These are phyloP conservation scores for Chlamydomonas sp. DNA, from an alignment of 139 green algal species.

Conservation along the genomic window DNA sequence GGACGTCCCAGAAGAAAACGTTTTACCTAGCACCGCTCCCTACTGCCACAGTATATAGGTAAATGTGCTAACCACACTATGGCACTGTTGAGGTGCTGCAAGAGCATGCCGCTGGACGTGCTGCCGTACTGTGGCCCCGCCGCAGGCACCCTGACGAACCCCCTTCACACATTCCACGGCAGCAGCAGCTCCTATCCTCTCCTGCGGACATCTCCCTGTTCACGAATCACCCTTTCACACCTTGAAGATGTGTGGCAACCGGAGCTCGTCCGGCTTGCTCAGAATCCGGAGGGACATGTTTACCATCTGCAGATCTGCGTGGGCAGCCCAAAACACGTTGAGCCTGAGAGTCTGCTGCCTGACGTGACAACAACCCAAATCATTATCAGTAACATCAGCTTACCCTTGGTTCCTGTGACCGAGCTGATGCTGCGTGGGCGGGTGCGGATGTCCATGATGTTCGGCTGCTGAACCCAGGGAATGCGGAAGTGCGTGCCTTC, in stretches of 20 bases:
- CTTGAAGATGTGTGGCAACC: slow-evolving; percentile 91
- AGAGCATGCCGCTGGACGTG: no score
- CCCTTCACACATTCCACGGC: no score
- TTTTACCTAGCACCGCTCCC: no score
- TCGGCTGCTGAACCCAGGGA: slow-evolving; percentile 91
- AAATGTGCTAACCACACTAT: no score
- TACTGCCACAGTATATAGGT: no score
- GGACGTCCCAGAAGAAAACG: no score
- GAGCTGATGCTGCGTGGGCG: slow-evolving; percentile 94
- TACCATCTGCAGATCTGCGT: slow-evolving; percentile 98
- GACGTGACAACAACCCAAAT: slow-evolving; percentile 2
- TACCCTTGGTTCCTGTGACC: slow-evolving; percentile 98
- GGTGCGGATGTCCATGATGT: slow-evolving; percentile 97
- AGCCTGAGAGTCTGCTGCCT: background rate
- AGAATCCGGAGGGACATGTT: slow-evolving; percentile 98
- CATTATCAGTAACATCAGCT: slow-evolving; percentile 1
- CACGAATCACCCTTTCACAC: slow-evolving; percentile 39
- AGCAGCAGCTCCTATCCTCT: background rate
- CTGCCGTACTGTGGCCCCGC: no score
- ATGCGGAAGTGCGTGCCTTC: slow-evolving; percentile 96
- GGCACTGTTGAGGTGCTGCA: no score
- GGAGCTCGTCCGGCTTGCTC: slow-evolving; percentile 88
- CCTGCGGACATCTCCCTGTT: background rate
- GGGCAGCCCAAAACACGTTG: no score
- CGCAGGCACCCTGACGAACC: no score